Evolutionary conservation across 2,329 filamentous ascomycete genomes (phyloP), one percentile per base, ranked within the genome.

Genomic region (Coniella vitis): DNA sequence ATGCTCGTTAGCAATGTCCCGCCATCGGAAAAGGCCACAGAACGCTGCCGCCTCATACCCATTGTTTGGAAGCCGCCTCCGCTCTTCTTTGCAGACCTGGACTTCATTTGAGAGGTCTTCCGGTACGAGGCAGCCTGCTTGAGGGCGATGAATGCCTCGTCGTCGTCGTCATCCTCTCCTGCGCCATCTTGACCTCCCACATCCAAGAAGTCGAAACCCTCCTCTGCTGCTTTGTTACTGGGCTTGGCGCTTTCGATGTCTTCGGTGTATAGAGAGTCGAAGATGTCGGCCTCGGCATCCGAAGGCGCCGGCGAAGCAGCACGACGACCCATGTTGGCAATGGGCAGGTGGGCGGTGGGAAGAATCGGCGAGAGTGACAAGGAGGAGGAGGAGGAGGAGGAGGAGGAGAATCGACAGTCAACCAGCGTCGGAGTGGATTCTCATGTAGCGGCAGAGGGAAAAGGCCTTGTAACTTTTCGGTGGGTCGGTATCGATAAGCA

Each of bases 11-110:
- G 55, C 36, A 4, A 16, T n/a, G 36, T 22, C 32, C 10, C 25
- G 7, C 8, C 19, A 36, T 32, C 2, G 37, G n/a, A 31, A 8
- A 14, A 13, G 8, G 17, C n/a, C 14, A 40, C 21, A n/a, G 16
- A 9, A 10, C 12, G 7, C 5, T 16, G 9, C 5, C 9, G 13
- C 10, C 21, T 37, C 34, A 21, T 10, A 83, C 80, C 87, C 90
- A 98, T 96, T 40, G 87, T 85, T 66, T 98, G 93, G 63, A 98
- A 98, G 45, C 91, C 93, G n/a, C 47, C 41, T 60, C 93, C 93
- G 34, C 90, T 87, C 68, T 97, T 98, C 73, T 96, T 96, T 29
- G 88, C 87, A 3, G 84, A 85, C 55, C 86, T 86, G 17, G 88
- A 87, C 65, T 91, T 93, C 7, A 93, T 59, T 62, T 90, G 93